Evolutionary conservation across 306 rosid species (phyloP).

Genomic region (Quercus bicolor): DNA sequence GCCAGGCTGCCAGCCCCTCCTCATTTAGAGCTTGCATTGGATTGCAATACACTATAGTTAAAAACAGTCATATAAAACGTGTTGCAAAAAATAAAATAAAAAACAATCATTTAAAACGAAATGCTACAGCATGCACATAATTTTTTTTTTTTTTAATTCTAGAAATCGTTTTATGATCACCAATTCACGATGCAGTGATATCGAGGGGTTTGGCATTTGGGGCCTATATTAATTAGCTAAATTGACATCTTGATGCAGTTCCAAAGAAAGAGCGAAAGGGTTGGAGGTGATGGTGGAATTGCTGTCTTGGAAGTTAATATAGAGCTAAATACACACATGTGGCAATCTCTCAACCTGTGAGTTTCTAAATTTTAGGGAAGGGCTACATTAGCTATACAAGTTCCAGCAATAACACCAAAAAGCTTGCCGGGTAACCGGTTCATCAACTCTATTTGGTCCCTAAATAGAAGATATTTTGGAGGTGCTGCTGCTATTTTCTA

Average conservation of each 20-base stretch:
- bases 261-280: background rate
- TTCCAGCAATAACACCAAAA: background rate
- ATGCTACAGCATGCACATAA: background rate
- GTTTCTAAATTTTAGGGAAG: slow-evolving; percentile 12
- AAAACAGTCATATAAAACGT: background rate
- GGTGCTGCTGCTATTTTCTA: background rate
- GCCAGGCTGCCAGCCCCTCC: no score
- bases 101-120: background rate
- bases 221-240: background rate
- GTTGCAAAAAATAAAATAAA: no score
- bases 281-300: background rate
- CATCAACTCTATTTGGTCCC: background rate
- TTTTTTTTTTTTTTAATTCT: background rate
- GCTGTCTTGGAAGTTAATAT: background rate
- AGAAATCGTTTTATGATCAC: background rate
- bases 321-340: slow-evolving; percentile 5
- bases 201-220: background rate
- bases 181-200: background rate
- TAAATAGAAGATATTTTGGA: background rate
- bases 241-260: background rate
- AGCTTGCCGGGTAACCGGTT: slow-evolving; percentile 8
- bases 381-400: background rate
- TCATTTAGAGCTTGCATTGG: no score
- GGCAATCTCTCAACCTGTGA: slow-evolving; percentile 14
- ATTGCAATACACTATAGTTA: no score